Base-by-base conservation (phyloP, 148 eudicot species). In the Rhododendron simsii region DNA sequence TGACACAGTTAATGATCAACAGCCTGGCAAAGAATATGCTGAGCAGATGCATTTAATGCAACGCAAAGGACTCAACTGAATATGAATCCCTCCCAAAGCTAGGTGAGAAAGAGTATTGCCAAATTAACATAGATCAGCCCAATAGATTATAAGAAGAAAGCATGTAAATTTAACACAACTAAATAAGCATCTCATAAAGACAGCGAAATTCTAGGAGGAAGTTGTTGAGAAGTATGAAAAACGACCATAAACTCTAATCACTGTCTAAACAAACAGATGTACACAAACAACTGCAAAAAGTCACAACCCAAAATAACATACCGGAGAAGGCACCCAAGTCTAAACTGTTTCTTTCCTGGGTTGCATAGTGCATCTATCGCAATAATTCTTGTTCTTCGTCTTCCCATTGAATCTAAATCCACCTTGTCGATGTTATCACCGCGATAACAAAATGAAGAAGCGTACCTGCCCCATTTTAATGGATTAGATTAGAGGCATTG, bases 361-460 rank as follows among this genome's bases (percentile, higher is more conserved):
- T 63, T 30, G 89, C 91, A 80, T 47, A 95, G 88, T 71, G 99
- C 99, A 87, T 97, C 99, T 51, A 95, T 93, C 45, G 98, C 99
- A 83, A 92, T 86, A 83, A 97, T 93, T 87, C 95, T 92, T 37
- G 98, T 97, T 69, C 84, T 92, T 63, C 95, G 98, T 85, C 99
- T 94, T 86, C 95, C 93, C 75, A 93, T 9, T 45, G 85, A 81
- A 88, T 97, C 99, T 47, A 87, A 78, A 85, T 88, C 91, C 87
- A 86, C 91, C 76, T 73, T 48, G 86, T 97, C 99, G 85, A 88
- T 81, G 81, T 92, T 86, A 90, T 95, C 95, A 78, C 98, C 98
- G 50, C 87, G 65, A 87, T 92, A 95, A 50, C 95, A 94, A 83
- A 97, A 95, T 53, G 98, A 92, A 83, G 95, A 88, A 39, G 96